These are phyloP conservation scores for Apium graveolens DNA, from an alignment of 129 eudicot genomes.

Conservation along the genomic window DNA sequence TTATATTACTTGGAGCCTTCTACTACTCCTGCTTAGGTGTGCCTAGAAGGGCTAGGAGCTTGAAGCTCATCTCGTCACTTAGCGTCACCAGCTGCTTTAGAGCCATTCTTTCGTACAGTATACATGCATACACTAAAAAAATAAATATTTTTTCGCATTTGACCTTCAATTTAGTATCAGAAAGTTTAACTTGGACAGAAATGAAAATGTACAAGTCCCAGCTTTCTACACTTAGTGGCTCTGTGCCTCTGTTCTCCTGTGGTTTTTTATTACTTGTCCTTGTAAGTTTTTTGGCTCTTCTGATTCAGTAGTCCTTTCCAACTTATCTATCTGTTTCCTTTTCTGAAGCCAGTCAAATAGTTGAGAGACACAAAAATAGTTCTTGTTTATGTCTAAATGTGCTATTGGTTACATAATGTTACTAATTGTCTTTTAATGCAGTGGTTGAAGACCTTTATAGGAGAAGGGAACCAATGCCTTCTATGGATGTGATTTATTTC, in stretches of 20 bases:
- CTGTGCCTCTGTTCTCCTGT: neutral
- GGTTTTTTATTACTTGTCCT: neutral
- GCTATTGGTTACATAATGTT: neutral
- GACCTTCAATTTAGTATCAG: too few relatives aligned
- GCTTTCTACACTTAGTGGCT: constrained; percentile 1
- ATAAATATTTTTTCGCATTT: too few relatives aligned
- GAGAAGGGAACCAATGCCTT: constrained; percentile 88
- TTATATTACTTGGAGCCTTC: neutral
- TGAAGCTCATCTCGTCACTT: neutral
- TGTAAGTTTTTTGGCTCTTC: neutral
- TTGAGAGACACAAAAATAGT: neutral
- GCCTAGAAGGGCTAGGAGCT: neutral
- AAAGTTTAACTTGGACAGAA: neutral
- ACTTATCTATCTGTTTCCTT: neutral
- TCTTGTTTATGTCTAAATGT: neutral
- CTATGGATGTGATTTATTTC: constrained; percentile 86
- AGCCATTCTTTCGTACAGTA: neutral
- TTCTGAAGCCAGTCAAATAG: neutral
- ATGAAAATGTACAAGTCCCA: neutral
- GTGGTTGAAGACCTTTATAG: constrained; percentile 96
- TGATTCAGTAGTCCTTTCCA: neutral
- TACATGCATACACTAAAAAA: too few relatives aligned
- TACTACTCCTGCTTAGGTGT: neutral
- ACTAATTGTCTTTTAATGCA: constrained; percentile 23
- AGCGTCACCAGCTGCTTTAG: neutral